Percentiles rank a stretch among this genome's conserved stretches.
Conservation (phyloP, 139 green algal genomes). For the Micractinium sp. region DNA sequence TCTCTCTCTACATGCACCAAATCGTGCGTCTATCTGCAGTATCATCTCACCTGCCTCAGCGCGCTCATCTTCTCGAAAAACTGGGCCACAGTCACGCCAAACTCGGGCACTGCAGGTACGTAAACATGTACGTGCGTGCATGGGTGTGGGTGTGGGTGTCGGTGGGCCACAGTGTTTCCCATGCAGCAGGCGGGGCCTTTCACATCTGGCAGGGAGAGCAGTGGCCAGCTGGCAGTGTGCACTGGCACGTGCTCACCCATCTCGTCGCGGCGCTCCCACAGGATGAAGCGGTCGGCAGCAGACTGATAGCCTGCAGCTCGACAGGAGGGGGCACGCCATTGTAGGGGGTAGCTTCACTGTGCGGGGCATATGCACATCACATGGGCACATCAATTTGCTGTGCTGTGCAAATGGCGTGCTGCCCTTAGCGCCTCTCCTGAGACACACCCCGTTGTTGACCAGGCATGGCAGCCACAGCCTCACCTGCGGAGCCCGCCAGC, state of each 20-base stretch:
- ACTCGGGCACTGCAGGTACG: conserved; percentile 21
- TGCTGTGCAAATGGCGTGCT: too few relatives aligned
- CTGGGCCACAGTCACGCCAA: conserved; percentile 27
- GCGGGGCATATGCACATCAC: neutral
- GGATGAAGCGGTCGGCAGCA: conserved; percentile 34
- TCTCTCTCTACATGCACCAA: too few relatives aligned
- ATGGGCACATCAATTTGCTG: too few relatives aligned
- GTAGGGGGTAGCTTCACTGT: neutral
- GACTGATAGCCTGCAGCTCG: conserved; percentile 25
- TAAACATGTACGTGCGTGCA: too few relatives aligned
- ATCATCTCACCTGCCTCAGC: conserved; percentile 3
- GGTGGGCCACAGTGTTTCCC: too few relatives aligned
- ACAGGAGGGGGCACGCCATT: neutral
- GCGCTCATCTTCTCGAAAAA: conserved; percentile 25
- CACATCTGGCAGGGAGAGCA: neutral
- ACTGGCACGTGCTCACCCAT: neutral
- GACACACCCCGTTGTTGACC: too few relatives aligned
- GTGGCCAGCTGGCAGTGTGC: neutral
- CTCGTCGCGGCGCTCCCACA: conserved; percentile 34
- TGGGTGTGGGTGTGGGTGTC: too few relatives aligned
- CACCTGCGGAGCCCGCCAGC: conserved; percentile 27
- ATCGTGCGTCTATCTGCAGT: too few relatives aligned
- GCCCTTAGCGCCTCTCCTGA: too few relatives aligned
- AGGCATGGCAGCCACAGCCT: neutral
- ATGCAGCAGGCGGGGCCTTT: too few relatives aligned